Percentiles rank a stretch among this genome's conserved stretches.
These are phyloP conservation scores for Talaromyces nanjingensis DNA, from an alignment of 495 filamentous ascomycete species.

Conservation along the genomic window DNA sequence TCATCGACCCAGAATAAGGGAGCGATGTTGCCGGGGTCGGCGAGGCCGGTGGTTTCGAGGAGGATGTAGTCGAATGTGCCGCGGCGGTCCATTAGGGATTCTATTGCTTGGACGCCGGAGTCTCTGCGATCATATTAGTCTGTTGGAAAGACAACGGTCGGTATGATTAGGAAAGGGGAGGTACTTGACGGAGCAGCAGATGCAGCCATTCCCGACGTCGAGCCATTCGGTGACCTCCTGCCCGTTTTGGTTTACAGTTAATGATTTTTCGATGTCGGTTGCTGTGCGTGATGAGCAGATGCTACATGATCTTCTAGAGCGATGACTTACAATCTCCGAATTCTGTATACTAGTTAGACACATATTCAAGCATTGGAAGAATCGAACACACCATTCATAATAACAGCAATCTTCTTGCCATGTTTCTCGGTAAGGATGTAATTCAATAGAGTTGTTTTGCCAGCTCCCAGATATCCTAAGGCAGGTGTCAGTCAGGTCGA, in stretches of 20 bases:
- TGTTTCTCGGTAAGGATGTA: slow-evolving; percentile 91
- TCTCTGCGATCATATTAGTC: slow-evolving; percentile 48
- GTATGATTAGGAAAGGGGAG: background rate
- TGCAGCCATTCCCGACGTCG: slow-evolving; percentile 91
- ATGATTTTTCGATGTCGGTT: slow-evolving; percentile 86
- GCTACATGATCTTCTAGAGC: background rate
- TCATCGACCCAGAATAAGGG: slow-evolving; percentile 98
- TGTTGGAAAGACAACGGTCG: background rate
- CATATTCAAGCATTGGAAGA: background rate
- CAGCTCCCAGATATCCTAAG: slow-evolving; percentile 78
- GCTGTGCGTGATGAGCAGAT: slow-evolving; percentile 39
- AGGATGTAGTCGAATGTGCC: slow-evolving; percentile 97
- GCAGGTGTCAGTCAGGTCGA: slow-evolving; percentile 24
- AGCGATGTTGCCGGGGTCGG: slow-evolving; percentile 92
- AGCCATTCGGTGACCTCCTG: slow-evolving; percentile 91
- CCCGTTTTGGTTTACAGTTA: slow-evolving; percentile 80
- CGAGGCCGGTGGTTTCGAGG: slow-evolving; percentile 91
- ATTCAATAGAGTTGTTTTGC: slow-evolving; percentile 92
- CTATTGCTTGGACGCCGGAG: slow-evolving; percentile 85
- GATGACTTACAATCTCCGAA: slow-evolving; percentile 80
- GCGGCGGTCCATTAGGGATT: slow-evolving; percentile 90
- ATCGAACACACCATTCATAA: slow-evolving; percentile 70
- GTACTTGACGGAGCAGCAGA: slow-evolving; percentile 97
- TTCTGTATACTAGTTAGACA: slow-evolving; percentile 44
- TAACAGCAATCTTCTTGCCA: slow-evolving; percentile 96